phyloP scores from a whole-genome alignment of 2,329 filamentous ascomycete species.

The Pseudogymnoascus sp. region DNA sequence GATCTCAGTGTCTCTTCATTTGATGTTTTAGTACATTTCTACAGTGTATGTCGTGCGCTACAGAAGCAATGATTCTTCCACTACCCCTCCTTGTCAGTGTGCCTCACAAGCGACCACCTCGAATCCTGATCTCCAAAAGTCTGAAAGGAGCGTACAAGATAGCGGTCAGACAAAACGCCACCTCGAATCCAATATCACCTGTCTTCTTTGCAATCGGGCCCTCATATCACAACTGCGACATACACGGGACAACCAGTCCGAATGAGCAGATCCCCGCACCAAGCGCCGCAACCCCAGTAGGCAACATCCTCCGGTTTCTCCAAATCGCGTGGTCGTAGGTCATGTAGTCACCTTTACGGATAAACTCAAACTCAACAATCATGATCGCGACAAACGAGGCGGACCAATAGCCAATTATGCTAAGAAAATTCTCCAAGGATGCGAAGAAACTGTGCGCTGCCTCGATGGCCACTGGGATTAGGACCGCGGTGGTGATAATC shows the following conservation, averaged over 20 bases:
- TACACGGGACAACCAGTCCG: conserved; percentile 47
- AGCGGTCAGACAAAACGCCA: conserved; percentile 44
- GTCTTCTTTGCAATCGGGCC: conserved; percentile 51
- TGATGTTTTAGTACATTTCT: not conserved
- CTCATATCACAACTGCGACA: conserved; percentile 52
- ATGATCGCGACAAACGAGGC: conserved; percentile 28
- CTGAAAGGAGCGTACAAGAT: conserved; percentile 37
- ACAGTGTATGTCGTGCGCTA: too few relatives aligned
- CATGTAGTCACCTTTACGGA: conserved; percentile 24
- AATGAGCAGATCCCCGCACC: conserved; percentile 31
- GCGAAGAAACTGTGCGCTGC: conserved; percentile 47
- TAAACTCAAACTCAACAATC: conserved; percentile 28
- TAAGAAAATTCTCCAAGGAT: conserved; percentile 21
- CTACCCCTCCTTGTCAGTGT: not conserved
- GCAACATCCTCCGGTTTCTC: conserved; percentile 31
- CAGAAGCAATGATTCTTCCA: not conserved
- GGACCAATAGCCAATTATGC: conserved; percentile 26
- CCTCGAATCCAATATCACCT: conserved; percentile 58
- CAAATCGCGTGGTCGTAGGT: conserved; percentile 29
- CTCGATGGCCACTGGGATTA: conserved; percentile 48
- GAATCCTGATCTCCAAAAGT: conserved; percentile 29
- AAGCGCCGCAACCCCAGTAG: conserved; percentile 33
- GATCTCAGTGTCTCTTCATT: too few relatives aligned
- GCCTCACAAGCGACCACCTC: conserved; percentile 12
- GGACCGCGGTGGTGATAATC: conserved; percentile 47